Percentiles rank a stretch among this genome's conserved stretches.
Conservation (phyloP, 805 yeast species). For the Schizosaccharomyces osmophilus region DNA sequence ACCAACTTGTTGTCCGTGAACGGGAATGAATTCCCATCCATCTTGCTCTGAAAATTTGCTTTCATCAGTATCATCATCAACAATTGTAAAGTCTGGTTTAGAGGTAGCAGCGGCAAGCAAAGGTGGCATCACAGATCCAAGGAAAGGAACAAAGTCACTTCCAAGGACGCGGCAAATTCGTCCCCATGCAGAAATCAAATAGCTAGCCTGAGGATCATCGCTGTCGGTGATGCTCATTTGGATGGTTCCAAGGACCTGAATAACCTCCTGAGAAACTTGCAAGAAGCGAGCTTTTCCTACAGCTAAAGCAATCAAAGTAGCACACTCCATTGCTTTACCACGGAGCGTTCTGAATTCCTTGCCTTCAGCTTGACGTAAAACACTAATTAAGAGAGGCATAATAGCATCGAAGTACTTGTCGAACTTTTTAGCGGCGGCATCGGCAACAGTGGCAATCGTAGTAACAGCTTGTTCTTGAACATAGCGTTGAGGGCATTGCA, state of each 20-base stretch:
- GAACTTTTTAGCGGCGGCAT: slow-evolving; percentile 75
- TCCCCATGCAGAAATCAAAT: slow-evolving; percentile 88
- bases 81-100: slow-evolving; percentile 63
- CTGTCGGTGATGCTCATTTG: slow-evolving; percentile 28
- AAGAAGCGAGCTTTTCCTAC: slow-evolving; percentile 79
- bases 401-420: slow-evolving; percentile 79
- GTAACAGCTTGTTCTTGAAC: slow-evolving; percentile 95
- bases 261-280: slow-evolving; percentile 48
- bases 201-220: slow-evolving; percentile 77
- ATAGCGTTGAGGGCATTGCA: slow-evolving; percentile 69
- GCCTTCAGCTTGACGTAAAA: slow-evolving; percentile 47
- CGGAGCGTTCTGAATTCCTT: slow-evolving; percentile 54
- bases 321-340: slow-evolving; percentile 89
- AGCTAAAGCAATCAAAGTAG: slow-evolving; percentile 79
- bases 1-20: slow-evolving; percentile 80
- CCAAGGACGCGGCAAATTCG: slow-evolving; percentile 74
- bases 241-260: slow-evolving; percentile 43
- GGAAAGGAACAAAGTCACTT: slow-evolving; percentile 57
- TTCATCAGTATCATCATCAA: slow-evolving; percentile 69
- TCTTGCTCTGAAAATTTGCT: slow-evolving; percentile 62
- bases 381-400: slow-evolving; percentile 69
- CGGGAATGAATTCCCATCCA: slow-evolving; percentile 83
- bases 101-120: slow-evolving; percentile 65
- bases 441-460: slow-evolving; percentile 90
- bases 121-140: slow-evolving; percentile 77